Percentiles rank a stretch among this genome's conserved stretches.
These are phyloP conservation scores for Kitagawia praeruptora DNA, from an alignment of 129 eudicot genomes.

Conservation along the genomic window DNA sequence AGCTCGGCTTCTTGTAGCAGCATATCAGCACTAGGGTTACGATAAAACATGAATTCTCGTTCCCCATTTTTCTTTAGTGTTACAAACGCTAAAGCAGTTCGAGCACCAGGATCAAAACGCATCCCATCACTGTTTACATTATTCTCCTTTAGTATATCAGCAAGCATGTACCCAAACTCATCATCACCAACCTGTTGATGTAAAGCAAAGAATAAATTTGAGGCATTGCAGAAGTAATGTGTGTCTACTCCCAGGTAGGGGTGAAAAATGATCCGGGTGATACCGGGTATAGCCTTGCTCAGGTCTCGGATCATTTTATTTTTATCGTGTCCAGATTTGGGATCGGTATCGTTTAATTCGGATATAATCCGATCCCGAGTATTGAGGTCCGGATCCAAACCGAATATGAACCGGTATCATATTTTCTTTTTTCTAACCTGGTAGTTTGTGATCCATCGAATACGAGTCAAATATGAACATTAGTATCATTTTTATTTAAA, in stretches of 20 bases:
- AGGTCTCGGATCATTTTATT: no score
- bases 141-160: constrained; percentile 78
- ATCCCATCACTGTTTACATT: constrained; percentile 85
- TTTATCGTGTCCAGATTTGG: no score
- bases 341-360: no score
- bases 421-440: no score
- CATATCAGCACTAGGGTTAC: constrained; percentile 98
- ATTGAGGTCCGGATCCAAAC: no score
- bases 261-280: no score
- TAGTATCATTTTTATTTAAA: no score
- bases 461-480: no score
- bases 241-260: not conserved
- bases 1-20: constrained; percentile 75
- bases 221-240: not conserved
- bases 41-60: constrained; percentile 95
- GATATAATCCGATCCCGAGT: no score
- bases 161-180: constrained; percentile 98
- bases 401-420: no score
- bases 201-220: not conserved
- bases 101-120: constrained; percentile 98
- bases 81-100: constrained; percentile 94
- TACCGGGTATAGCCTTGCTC: no score
- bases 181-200: constrained; percentile 82
- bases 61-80: constrained; percentile 79
- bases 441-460: no score